A percentile compares a stretch with the other conserved stretches of the same genome.
Evolutionary conservation across 345 rosid species (phyloP).

Genomic region (Boechera retrofracta): DNA sequence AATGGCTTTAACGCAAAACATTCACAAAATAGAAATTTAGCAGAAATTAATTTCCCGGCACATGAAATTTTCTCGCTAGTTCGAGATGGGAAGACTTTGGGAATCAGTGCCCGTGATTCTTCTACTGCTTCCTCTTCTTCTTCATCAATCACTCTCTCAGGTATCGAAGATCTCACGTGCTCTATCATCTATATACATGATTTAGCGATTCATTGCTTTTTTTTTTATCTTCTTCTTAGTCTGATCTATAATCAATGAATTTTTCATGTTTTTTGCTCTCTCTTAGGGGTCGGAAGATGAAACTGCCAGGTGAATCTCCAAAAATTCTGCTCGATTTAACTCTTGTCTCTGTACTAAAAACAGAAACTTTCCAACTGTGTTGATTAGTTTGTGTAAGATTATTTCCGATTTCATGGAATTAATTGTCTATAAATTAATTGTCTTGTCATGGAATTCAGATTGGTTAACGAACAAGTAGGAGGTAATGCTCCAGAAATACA

Average conservation of each 20-base stretch:
- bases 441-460: slow-evolving; percentile 47
- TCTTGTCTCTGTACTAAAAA: background rate
- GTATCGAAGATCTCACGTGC: slow-evolving; percentile 8
- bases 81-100: slow-evolving; percentile 45
- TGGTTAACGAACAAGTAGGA: slow-evolving; percentile 39
- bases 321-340: background rate
- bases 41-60: slow-evolving; percentile 21
- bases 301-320: slow-evolving; percentile 48
- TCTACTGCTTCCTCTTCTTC: slow-evolving; percentile 39
- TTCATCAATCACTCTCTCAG: slow-evolving; percentile 43
- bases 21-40: background rate
- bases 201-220: background rate
- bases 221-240: background rate
- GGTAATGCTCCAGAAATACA: slow-evolving; percentile 63
- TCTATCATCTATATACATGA: background rate
- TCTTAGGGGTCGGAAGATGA: slow-evolving; percentile 50
- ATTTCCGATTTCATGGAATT: background rate
- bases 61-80: slow-evolving; percentile 1
- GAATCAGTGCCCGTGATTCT: slow-evolving; percentile 34
- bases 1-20: background rate
- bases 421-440: background rate
- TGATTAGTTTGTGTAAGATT: slow-evolving; percentile 6
- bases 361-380: background rate
- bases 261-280: background rate
- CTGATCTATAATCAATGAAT: background rate